Evolutionary conservation across 345 rosid genomes (phyloP), one percentile per base, ranked within the genome.

Genomic region (Ceriops decandra): DNA sequence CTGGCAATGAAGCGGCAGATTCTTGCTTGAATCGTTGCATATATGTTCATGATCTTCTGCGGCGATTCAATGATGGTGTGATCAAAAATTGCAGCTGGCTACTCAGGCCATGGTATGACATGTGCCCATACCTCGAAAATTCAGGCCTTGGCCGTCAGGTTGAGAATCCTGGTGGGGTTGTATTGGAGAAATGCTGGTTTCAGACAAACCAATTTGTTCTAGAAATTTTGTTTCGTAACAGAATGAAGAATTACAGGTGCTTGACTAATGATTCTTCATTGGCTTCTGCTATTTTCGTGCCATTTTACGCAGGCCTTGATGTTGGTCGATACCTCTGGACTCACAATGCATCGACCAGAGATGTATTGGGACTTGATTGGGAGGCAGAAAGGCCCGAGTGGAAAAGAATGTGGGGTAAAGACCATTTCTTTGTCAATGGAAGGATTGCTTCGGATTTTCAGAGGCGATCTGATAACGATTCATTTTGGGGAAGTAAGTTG

Each of bases 1-100:
- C 24, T 24, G 0, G 24, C 24, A 24, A 24, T 24, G 24, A 24
- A 24, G 24, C 24, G 24, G 24, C 24, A 24, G 24, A 24, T 24
- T 47, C 71, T 52, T 73, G 76, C 52, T 49, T 38, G 20, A 66
- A 66, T 0, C 59, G 76, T 24, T 73, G 66, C 31, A 66, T 73
- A 19, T 73, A 66, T 52, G 67, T 66, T 28, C 67, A 73, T 60
- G 35, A 60, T 59, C 76, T 73, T 60, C 71, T 67, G 28, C 42
- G 2, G 15, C 33, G 42, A 17, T 73, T 73, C 76, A 73, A 73
- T 19, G 61, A 59, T 2, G 56, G 52, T 59, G 17, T 66, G 13
- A 30, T 73, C 2, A 35, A 38, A 33, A 66, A 73, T 30, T 73
- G 76, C 24, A 51, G 21, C 10, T 26, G 36, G 1, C 31, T 73